These are phyloP conservation scores for Taxillus chinensis DNA, from an alignment of 164 flowering plant species.

Conservation along the genomic window DNA sequence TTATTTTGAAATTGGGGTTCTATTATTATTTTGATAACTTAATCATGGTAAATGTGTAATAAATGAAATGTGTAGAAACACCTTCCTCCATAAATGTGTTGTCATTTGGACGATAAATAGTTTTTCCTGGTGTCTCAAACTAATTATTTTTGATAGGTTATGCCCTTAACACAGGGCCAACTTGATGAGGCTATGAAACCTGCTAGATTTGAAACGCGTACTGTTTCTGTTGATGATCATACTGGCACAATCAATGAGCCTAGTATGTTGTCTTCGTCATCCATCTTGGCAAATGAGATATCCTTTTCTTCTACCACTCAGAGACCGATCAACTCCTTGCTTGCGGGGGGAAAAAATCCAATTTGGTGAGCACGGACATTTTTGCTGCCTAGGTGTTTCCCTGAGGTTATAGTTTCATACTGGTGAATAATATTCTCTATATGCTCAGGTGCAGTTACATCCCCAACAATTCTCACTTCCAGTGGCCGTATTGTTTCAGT, in stretches of 20 bases:
- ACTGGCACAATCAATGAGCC: constrained; percentile 28
- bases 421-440: not conserved
- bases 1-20: no score
- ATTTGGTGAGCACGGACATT: constrained; percentile 51
- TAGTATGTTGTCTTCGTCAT: constrained; percentile 37
- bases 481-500: constrained; percentile 43
- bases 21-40: no score
- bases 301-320: constrained; percentile 41
- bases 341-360: constrained; percentile 98
- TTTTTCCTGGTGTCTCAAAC: no score
- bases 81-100: no score
- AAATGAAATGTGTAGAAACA: no score
- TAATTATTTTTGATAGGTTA: constrained; percentile 36
- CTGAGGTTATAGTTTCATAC: no score
- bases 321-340: constrained; percentile 74
- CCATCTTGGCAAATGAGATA: constrained; percentile 54
- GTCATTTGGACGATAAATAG: no score
- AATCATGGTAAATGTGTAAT: no score
- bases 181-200: constrained; percentile 93
- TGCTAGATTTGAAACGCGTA: constrained; percentile 39
- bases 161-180: constrained; percentile 75
- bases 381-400: not conserved
- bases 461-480: constrained; percentile 71
- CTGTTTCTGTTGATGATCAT: constrained; percentile 42
- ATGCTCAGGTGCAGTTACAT: constrained; percentile 84